These are phyloP conservation scores for Ophiosphaerella herpotricha DNA, from an alignment of 2,329 filamentous ascomycete species.

Conservation along the genomic window DNA sequence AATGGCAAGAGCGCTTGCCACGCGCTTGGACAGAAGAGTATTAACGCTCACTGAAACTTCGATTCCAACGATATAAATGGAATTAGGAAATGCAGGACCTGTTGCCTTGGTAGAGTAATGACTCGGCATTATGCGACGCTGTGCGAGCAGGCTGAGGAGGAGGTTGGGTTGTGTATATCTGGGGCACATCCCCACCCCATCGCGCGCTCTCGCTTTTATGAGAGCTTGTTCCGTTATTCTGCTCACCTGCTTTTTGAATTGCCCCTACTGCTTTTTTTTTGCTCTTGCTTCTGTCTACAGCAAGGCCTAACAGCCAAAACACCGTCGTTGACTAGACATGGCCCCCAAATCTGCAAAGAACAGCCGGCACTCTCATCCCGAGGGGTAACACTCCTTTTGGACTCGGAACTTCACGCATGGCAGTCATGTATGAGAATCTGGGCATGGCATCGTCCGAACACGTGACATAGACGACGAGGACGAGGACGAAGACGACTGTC, in stretches of 20 bases:
- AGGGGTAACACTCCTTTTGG: too few relatives aligned
- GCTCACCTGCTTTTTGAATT: too few relatives aligned
- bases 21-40: neutral
- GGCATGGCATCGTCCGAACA: neutral
- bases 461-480: neutral
- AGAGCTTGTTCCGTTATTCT: neutral
- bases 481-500: neutral
- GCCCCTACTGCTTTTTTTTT: too few relatives aligned
- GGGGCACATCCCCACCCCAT: neutral
- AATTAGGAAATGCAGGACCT: slow-evolving; percentile 17
- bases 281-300: too few relatives aligned
- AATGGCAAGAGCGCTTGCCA: neutral
- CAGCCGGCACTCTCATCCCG: too few relatives aligned
- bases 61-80: slow-evolving; percentile 11
- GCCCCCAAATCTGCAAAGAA: too few relatives aligned
- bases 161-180: slow-evolving; percentile 13
- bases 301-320: too few relatives aligned
- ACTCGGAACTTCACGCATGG: too few relatives aligned
- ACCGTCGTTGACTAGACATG: too few relatives aligned
- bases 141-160: slow-evolving; percentile 8
- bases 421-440: too few relatives aligned
- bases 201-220: neutral
- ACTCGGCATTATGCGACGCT: slow-evolving; percentile 6
- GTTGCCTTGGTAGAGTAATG: slow-evolving; percentile 24
- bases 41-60: slow-evolving; percentile 30